A percentile compares a stretch with the other conserved stretches of the same genome.
Evolutionary conservation across 108 stramenopile genomes (phyloP).

Genomic region (Aurantiochytrium sp.): DNA sequence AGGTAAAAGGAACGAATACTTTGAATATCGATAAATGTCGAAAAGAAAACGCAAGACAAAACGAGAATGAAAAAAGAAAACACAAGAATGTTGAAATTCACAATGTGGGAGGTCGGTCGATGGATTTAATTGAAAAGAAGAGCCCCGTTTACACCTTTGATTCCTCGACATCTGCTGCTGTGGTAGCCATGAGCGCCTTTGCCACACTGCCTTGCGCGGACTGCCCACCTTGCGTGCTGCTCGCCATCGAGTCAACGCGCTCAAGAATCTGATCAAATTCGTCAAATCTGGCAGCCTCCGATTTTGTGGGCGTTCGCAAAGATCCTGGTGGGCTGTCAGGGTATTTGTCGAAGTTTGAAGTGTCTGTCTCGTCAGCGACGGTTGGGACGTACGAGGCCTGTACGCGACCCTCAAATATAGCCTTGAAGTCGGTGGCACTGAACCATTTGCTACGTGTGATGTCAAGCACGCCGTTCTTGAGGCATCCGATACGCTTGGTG

Average conservation of each 20-base stretch:
- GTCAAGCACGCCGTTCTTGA: constrained; percentile 64
- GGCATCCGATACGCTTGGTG: constrained; percentile 67
- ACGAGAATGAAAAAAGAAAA: no score
- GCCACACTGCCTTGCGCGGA: no score
- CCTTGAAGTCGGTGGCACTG: constrained; percentile 50
- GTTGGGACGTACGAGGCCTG: constrained; percentile 11
- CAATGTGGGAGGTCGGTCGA: no score
- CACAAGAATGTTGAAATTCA: no score
- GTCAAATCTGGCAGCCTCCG: neutral
- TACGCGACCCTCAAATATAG: constrained; percentile 25
- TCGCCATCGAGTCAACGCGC: neutral
- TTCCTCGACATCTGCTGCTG: no score
- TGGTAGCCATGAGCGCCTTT: no score
- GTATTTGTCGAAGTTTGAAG: constrained; percentile 26
- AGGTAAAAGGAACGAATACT: no score
- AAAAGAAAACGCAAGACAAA: no score
- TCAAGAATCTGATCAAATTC: neutral
- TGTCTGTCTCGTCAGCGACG: neutral
- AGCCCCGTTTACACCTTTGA: no score
- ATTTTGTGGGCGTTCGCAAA: neutral
- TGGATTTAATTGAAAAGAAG: no score
- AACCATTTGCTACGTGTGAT: constrained; percentile 66
- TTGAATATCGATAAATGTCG: no score
- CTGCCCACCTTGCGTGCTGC: neutral
- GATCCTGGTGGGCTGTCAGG: neutral